phyloP scores from a whole-genome alignment of 345 rosid genomes.

The Durio zibethinus region DNA sequence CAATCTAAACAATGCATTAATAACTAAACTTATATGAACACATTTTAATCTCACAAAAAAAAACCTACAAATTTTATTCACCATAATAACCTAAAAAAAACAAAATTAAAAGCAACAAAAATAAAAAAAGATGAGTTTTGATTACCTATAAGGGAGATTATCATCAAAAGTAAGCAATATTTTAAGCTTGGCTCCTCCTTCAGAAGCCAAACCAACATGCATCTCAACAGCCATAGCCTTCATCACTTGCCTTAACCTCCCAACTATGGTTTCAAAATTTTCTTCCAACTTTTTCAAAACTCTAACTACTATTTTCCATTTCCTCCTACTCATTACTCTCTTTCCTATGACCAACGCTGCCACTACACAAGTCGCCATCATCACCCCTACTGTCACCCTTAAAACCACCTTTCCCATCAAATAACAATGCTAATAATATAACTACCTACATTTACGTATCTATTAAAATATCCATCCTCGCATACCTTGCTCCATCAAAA shows the following conservation, averaged over 20 bases:
- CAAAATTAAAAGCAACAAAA: neutral
- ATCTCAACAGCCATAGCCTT: conserved; percentile 93
- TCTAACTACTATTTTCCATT: conserved; percentile 71
- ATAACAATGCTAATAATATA: neutral
- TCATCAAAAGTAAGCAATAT: conserved; percentile 83
- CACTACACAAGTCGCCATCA: conserved; percentile 67
- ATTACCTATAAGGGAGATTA: conserved; percentile 47
- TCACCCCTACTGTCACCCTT: conserved; percentile 62
- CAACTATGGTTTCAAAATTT: conserved; percentile 60
- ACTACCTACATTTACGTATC: neutral
- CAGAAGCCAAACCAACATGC: conserved; percentile 96
- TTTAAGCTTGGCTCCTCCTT: conserved; percentile 93
- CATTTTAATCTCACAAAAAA: no score
- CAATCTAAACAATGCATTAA: no score
- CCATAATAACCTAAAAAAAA: neutral
- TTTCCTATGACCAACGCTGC: conserved; percentile 71
- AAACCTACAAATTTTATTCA: no score
- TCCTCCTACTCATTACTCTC: conserved; percentile 62
- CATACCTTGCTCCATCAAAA: neutral
- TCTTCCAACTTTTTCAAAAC: conserved; percentile 70
- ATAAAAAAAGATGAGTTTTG: neutral
- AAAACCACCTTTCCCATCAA: conserved; percentile 58
- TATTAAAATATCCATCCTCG: neutral
- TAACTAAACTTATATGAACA: no score
- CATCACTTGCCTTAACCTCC: conserved; percentile 69